Evolutionary conservation across 805 yeast species (phyloP).

Genomic region (Yamadazyma philogaea): DNA sequence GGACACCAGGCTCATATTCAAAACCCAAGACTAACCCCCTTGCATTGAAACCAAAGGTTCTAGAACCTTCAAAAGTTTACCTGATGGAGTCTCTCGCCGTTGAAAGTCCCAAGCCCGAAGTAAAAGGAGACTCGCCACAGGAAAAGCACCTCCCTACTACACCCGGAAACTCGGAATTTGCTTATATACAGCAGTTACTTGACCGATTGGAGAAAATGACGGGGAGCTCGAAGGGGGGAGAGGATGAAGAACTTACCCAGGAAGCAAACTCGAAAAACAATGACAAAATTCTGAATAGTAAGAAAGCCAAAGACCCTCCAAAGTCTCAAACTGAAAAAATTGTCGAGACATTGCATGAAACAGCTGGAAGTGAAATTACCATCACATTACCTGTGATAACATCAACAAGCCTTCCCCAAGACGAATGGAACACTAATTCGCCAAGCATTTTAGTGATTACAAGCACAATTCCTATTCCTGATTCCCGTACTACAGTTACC

Average conservation of each 20-base stretch:
- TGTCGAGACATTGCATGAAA: no score
- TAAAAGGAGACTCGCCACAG: neutral
- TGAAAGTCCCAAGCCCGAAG: neutral
- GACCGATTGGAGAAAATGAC: neutral
- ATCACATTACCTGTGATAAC: neutral
- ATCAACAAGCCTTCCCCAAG: neutral
- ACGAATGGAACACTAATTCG: neutral
- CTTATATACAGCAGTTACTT: neutral
- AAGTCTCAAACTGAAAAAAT: no score
- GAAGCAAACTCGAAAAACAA: neutral
- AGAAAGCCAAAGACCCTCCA: neutral
- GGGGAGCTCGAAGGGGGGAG: neutral
- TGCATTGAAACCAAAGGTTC: neutral
- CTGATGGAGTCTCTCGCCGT: neutral
- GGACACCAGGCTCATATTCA: constrained; percentile 10
- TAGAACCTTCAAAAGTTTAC: neutral
- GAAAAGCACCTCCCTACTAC: neutral
- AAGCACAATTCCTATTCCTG: neutral
- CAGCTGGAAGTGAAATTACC: neutral
- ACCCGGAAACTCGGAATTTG: neutral
- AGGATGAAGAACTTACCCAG: neutral
- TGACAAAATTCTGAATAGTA: neutral
- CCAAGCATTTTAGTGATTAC: neutral
- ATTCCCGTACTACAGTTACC: neutral
- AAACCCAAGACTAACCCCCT: constrained; percentile 16